phyloP scores from a whole-genome alignment of 2,329 filamentous ascomycete species.

The Triangularia verruculosa region DNA sequence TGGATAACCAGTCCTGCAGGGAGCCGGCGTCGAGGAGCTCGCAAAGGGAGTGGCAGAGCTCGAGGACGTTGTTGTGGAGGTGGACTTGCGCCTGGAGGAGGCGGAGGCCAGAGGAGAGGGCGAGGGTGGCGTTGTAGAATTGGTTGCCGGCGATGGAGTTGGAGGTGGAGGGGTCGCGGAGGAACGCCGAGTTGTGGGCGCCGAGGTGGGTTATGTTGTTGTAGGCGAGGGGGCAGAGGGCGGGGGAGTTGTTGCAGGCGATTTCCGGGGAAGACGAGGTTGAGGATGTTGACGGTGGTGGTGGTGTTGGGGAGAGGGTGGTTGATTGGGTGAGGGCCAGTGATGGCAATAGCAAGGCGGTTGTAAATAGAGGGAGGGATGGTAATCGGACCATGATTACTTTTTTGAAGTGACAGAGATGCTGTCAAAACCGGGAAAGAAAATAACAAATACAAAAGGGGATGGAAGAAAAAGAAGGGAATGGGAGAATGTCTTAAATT shows the following conservation, averaged over 20 bases:
- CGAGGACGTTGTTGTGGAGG: conserved; percentile 54
- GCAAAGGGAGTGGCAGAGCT: conserved; percentile 70
- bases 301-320: neutral
- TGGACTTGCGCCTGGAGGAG: conserved; percentile 72
- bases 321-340: neutral
- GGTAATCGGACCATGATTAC: neutral
- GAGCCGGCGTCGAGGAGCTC: conserved; percentile 65
- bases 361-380: neutral
- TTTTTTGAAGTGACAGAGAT: neutral
- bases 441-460: neutral
- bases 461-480: neutral
- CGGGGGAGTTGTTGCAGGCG: conserved; percentile 77
- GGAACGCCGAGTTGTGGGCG: conserved; percentile 70
- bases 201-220: conserved; percentile 75
- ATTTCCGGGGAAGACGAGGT: conserved; percentile 16
- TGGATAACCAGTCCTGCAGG: conserved; percentile 59
- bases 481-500: neutral
- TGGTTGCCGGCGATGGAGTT: conserved; percentile 69
- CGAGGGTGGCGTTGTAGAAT: conserved; percentile 67
- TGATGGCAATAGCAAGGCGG: neutral
- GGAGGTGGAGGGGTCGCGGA: conserved; percentile 60
- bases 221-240: conserved; percentile 68
- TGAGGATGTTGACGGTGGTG: conserved; percentile 21
- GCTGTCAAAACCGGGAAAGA: neutral
- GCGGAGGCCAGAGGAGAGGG: conserved; percentile 68